Conservation (phyloP, 805 yeast genomes). For the Wickerhamomyces chambardii region DNA sequence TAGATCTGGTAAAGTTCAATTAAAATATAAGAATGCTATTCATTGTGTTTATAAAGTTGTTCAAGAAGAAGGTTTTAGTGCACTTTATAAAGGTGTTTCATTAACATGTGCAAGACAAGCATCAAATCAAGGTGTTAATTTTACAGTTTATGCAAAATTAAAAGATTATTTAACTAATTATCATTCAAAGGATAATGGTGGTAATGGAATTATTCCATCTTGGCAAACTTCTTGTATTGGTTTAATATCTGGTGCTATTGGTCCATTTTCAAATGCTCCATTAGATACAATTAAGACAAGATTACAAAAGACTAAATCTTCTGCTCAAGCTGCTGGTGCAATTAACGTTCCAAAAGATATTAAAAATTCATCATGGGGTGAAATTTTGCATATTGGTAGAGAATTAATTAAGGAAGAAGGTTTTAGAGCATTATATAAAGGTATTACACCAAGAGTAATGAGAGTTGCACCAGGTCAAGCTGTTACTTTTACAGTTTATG, state of each 20-base stretch:
- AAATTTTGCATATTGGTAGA: slow-evolving; percentile 73
- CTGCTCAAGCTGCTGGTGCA: slow-evolving; percentile 20
- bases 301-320: slow-evolving; percentile 82
- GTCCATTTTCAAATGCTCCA: slow-evolving; percentile 97
- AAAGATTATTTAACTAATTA: slow-evolving; percentile 60
- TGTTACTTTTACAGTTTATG: slow-evolving; percentile 95
- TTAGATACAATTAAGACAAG: slow-evolving; percentile 95
- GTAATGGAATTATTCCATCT: slow-evolving; percentile 53
- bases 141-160: slow-evolving; percentile 86
- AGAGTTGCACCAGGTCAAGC: slow-evolving; percentile 99
- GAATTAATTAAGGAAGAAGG: slow-evolving; percentile 89
- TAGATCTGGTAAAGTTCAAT: neutral
- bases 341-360: slow-evolving; percentile 22
- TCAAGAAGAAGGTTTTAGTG: slow-evolving; percentile 84
- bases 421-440: slow-evolving; percentile 80
- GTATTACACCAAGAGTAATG: slow-evolving; percentile 98
- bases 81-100: slow-evolving; percentile 89
- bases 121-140: slow-evolving; percentile 96
- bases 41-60: slow-evolving; percentile 82
- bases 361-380: slow-evolving; percentile 59
- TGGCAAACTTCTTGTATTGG: slow-evolving; percentile 95
- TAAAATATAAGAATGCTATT: slow-evolving; percentile 82
- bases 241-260: slow-evolving; percentile 89
- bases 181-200: slow-evolving; percentile 36
- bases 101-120: slow-evolving; percentile 98